phyloP scores from a whole-genome alignment of 371 early-diverging fungal genomes.

The Mortierella sp. region DNA sequence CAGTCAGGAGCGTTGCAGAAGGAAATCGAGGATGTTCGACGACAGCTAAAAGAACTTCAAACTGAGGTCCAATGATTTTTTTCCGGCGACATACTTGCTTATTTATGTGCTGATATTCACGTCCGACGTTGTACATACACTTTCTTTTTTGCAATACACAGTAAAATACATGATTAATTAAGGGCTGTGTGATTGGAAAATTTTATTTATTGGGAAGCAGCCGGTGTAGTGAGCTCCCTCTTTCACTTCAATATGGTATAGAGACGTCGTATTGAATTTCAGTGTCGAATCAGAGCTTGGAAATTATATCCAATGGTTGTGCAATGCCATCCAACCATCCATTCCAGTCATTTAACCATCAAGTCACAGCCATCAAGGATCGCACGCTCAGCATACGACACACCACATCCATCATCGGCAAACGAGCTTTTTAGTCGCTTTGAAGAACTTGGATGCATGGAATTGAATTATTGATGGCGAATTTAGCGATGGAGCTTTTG shows the following conservation, averaged over 20 bases:
- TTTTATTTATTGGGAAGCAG: conserved; percentile 8
- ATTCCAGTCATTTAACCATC: conserved; percentile 14
- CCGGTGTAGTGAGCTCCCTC: conserved; percentile 23
- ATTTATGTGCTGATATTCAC: not conserved
- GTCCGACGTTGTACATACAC: conserved; percentile 4
- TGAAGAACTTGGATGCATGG: not conserved
- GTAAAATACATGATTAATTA: not conserved
- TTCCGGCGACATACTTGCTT: not conserved
- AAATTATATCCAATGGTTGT: not conserved
- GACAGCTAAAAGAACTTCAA: conserved; percentile 11
- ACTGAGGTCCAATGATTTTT: not conserved
- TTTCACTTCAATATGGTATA: conserved; percentile 54
- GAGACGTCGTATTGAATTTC: conserved; percentile 9
- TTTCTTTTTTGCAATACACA: not conserved
- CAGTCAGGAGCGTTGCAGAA: not conserved
- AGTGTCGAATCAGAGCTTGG: conserved; percentile 1
- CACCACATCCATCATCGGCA: not conserved
- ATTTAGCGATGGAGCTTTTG: not conserved
- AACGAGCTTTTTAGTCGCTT: not conserved
- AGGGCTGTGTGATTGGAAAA: conserved; percentile 12
- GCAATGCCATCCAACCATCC: conserved; percentile 29
- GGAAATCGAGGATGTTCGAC: conserved; percentile 24
- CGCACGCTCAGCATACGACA: not conserved
- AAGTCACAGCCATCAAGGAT: too few species aligned
- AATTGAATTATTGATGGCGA: not conserved